Conservation (phyloP, 2,329 filamentous ascomycete genomes). For the Chrysoporthe cubensis region DNA sequence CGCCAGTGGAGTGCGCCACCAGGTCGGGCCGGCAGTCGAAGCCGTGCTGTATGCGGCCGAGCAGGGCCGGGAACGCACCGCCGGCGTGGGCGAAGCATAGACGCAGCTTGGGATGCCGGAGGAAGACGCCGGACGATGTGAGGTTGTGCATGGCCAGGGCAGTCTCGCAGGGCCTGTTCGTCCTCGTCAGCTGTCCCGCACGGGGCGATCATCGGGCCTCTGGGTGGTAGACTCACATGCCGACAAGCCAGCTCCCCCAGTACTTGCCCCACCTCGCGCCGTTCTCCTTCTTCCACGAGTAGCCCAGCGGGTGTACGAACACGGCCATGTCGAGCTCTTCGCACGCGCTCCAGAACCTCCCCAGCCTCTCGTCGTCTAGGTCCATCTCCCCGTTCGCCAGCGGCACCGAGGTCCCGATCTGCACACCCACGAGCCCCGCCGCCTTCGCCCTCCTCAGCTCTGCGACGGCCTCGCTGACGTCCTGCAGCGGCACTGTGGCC, state of each 20-base stretch:
- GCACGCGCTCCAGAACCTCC: constrained; percentile 39
- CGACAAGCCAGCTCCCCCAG: constrained; percentile 41
- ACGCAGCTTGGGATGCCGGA: constrained; percentile 37
- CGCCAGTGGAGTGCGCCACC: constrained; percentile 37
- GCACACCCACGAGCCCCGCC: constrained; percentile 38
- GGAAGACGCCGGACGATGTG: constrained; percentile 37
- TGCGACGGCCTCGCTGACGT: constrained; percentile 35
- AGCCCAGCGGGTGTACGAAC: constrained; percentile 42
- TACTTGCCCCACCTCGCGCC: constrained; percentile 38
- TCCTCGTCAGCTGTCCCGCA: background rate
- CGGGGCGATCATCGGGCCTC: background rate
- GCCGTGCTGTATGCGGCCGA: constrained; percentile 42
- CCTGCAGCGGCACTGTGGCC: constrained; percentile 40
- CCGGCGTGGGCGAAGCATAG: constrained; percentile 43
- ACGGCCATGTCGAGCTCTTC: constrained; percentile 39
- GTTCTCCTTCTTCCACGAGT: constrained; percentile 40
- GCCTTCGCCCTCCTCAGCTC: constrained; percentile 36
- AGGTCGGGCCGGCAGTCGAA: constrained; percentile 42
- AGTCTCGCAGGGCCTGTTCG: constrained; percentile 37
- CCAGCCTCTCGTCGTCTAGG: constrained; percentile 37
- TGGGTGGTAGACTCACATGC: constrained; percentile 34
- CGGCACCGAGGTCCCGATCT: constrained; percentile 40
- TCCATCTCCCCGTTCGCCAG: constrained; percentile 33
- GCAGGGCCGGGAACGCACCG: constrained; percentile 40
- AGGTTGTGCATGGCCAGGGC: constrained; percentile 40